Conservation (phyloP, 768 basidiomycete species). For the Tephrocybe rancida region DNA sequence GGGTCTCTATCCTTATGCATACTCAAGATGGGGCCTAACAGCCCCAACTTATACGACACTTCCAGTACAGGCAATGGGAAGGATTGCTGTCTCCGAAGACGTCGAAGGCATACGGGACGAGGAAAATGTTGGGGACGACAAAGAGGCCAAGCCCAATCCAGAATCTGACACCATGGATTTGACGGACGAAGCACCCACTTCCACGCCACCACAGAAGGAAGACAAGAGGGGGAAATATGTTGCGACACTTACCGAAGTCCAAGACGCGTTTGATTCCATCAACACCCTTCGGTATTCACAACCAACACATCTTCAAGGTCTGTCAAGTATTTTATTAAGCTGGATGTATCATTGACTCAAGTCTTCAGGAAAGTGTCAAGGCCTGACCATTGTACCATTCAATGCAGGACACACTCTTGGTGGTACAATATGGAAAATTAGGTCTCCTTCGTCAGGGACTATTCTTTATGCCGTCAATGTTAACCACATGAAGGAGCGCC, state of each 20-base stretch:
- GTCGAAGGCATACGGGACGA: constrained; percentile 80
- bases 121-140: constrained; percentile 60
- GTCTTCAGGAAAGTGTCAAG: constrained; percentile 84
- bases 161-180: constrained; percentile 27
- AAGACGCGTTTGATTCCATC: constrained; percentile 90
- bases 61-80: constrained; percentile 94
- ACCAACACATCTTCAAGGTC: constrained; percentile 93
- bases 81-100: constrained; percentile 89
- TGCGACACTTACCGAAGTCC: constrained; percentile 81
- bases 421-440: constrained; percentile 97
- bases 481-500: constrained; percentile 96
- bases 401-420: constrained; percentile 95
- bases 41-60: constrained; percentile 94
- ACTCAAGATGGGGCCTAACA: constrained; percentile 82
- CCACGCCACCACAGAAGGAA: constrained; percentile 25
- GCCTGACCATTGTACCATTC: constrained; percentile 92
- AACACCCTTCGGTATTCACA: constrained; percentile 95
- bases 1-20: constrained; percentile 92
- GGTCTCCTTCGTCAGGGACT: constrained; percentile 96
- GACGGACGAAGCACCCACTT: constrained; percentile 27
- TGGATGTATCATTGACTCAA: constrained; percentile 6
- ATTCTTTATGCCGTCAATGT: constrained; percentile 93
- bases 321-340: constrained; percentile 13
- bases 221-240: constrained; percentile 59
- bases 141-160: constrained; percentile 23